Percentiles rank a stretch among this genome's conserved stretches.
These are phyloP conservation scores for Aspergillus ochraceus DNA, from an alignment of 2,329 filamentous ascomycete genomes.

Conservation along the genomic window DNA sequence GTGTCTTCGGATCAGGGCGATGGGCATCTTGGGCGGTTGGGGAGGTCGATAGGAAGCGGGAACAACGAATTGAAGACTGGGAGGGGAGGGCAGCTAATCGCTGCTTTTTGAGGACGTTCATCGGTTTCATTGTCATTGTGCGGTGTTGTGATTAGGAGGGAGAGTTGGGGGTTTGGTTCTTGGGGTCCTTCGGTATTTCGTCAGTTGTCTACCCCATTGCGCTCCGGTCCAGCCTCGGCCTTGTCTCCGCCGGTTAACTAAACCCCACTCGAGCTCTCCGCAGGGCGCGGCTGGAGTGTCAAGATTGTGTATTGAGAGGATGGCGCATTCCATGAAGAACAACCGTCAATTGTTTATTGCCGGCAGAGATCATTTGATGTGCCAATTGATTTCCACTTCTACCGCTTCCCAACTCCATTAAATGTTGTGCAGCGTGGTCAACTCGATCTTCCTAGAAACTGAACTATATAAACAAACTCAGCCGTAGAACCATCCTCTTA, in stretches of 20 bases:
- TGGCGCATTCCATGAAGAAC: too few relatives aligned
- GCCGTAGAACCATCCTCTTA: too few relatives aligned
- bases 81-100: conserved; percentile 15
- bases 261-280: conserved; percentile 14
- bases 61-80: conserved; percentile 3
- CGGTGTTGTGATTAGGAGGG: conserved; percentile 1
- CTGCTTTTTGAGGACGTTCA: conserved; percentile 19
- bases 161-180: neutral
- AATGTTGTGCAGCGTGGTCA: too few relatives aligned
- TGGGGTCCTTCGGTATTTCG: neutral
- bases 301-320: neutral
- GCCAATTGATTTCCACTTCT: too few relatives aligned
- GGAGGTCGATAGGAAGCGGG: conserved; percentile 24
- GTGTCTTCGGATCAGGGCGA: conserved; percentile 13
- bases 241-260: conserved; percentile 3
- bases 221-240: neutral
- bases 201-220: neutral
- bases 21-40: conserved; percentile 16
- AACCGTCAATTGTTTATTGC: too few relatives aligned
- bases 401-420: too few relatives aligned
- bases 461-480: too few relatives aligned
- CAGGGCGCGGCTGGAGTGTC: neutral
- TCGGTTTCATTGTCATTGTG: conserved; percentile 22
- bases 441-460: too few relatives aligned
- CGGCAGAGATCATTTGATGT: too few relatives aligned